Conservation (phyloP, 1,284 basidiomycete genomes). For the Trichosporon sp. region DNA sequence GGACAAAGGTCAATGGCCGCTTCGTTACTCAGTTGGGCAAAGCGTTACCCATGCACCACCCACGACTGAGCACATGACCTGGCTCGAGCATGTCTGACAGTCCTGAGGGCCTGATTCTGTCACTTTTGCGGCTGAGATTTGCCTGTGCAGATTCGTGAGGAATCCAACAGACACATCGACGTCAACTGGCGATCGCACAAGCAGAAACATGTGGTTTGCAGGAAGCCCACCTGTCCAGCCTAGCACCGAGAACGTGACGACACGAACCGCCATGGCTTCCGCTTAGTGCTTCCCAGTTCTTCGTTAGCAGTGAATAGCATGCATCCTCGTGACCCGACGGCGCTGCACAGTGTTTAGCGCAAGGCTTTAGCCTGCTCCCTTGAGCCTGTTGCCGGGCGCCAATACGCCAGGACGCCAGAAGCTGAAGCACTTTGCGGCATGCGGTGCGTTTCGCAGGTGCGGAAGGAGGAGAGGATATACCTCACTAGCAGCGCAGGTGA, state of each 20-base stretch:
- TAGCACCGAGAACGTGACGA: neutral
- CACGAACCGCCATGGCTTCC: slow-evolving; percentile 1
- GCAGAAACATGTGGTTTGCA: slow-evolving; percentile 2
- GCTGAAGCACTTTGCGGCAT: neutral
- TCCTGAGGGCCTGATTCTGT: neutral
- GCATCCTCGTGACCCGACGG: slow-evolving; percentile 5
- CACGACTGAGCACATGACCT: slow-evolving; percentile 4
- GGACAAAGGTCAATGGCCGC: neutral
- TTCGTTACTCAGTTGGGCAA: neutral
- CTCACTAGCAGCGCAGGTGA: neutral
- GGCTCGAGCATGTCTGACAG: neutral
- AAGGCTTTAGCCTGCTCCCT: neutral
- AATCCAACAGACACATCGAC: neutral
- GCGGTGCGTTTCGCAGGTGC: neutral
- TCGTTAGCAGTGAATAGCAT: slow-evolving; percentile 4
- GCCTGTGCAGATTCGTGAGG: slow-evolving; percentile 1
- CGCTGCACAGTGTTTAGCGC: neutral
- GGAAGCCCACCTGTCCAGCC: neutral
- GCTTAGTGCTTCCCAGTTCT: neutral
- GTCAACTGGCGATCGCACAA: neutral
- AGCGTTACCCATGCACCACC: slow-evolving; percentile 14
- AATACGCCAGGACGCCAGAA: neutral
- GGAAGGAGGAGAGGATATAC: slow-evolving; percentile 2
- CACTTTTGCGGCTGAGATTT: neutral
- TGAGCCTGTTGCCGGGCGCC: neutral